phyloP scores from a whole-genome alignment of 768 basidiomycete species.

The Lactarius psammicola region DNA sequence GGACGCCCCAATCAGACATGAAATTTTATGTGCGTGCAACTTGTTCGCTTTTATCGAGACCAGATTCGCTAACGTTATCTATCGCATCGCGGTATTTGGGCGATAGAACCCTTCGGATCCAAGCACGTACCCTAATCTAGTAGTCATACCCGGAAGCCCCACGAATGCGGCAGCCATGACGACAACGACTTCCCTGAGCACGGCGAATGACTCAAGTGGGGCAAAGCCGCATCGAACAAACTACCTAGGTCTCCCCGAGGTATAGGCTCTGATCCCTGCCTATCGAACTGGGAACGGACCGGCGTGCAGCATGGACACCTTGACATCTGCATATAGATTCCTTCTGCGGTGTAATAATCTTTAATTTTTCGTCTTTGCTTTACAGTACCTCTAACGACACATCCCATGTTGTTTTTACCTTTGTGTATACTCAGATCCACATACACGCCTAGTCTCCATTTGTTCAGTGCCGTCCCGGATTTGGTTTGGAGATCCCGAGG shows the following conservation, averaged over 20 bases:
- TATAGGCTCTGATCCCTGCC: not conserved
- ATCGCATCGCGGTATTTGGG: not conserved
- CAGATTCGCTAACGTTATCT: not conserved
- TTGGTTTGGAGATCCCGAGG: not conserved
- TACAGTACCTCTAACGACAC: not conserved
- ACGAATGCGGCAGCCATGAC: not conserved
- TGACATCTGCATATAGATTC: not conserved
- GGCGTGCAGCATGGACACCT: not conserved
- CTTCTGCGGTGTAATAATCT: not conserved
- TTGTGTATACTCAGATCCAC: not conserved
- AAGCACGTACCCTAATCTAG: not conserved
- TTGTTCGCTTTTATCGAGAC: not conserved
- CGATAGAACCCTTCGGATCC: conserved; percentile 12
- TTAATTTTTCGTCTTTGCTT: not conserved
- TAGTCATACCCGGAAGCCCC: not conserved
- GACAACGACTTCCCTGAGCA: not conserved
- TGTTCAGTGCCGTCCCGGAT: not conserved
- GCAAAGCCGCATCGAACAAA: not conserved
- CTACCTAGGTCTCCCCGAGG: conserved; percentile 8
- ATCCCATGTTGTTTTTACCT: not conserved
- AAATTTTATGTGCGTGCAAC: conserved; percentile 11
- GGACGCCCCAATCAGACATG: not conserved
- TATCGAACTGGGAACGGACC: not conserved
- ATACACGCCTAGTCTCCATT: not conserved
- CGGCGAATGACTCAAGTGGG: too few relatives aligned